Base-by-base conservation (phyloP, 2,329 filamentous ascomycete species). In the Pseudogymnoascus verrucosus region DNA sequence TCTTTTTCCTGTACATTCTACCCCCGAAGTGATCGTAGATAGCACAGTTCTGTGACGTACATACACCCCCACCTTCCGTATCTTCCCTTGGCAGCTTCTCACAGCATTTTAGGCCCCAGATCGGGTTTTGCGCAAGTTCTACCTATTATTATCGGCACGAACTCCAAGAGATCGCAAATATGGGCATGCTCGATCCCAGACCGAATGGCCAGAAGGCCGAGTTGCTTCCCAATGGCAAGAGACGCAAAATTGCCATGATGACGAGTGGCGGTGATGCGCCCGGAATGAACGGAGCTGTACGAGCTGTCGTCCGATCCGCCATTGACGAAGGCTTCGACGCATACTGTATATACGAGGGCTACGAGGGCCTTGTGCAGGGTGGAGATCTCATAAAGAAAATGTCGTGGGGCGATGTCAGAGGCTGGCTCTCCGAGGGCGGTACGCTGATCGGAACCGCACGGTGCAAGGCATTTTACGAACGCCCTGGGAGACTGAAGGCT, bases 381-480 rank as follows among this genome's bases (percentile, higher is more conserved):
- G 92, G 91, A 57, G 83, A 92, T 74, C 86, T 93, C 78, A 98
- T 99, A 78, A 86, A 85, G 71, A 84, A 90, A 78, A 91, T 96
- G 85, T 79, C 85, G 61, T 98, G 93, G 93, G 85, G 96, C 68
- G 92, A 97, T 74, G 95, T 99, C 64, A 89, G 95, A 71, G 93
- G 95, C 71, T 99, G 89, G 83, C 84, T 96, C 62, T 93, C 91
- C 34, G 92, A 96, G 74, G 95, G 95, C 67, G 95, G 95, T 67
- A 99, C 95, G 14, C 84, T 97, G 67, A 98, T 99, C 73, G 95
- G 95, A 66, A 98, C 95, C 42, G 95, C 95, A 64, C 85, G 95
- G 67, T 96, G 93, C 80, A 91, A 89, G 86, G 87, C 86, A 64
- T 99, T 99, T 79, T 93, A 90, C 78, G 89, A 97, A 76, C 89